These are phyloP conservation scores for Madurella fahalii DNA, from an alignment of 2,329 filamentous ascomycete species.

Conservation along the genomic window DNA sequence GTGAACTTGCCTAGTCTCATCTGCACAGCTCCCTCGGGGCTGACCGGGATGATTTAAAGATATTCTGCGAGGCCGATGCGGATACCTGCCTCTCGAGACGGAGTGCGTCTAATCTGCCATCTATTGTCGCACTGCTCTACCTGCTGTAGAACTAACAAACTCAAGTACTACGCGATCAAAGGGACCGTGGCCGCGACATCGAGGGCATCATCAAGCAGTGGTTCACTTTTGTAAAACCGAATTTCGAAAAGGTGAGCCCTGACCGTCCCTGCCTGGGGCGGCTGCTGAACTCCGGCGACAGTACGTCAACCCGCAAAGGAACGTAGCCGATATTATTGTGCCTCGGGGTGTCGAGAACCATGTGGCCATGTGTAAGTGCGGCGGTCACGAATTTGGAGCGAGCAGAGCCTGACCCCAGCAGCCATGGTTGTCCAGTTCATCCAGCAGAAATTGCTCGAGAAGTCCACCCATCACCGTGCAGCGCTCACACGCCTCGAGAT, in stretches of 20 bases:
- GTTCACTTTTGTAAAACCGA: conserved; percentile 95
- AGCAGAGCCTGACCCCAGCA: conserved; percentile 31
- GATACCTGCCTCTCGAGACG: conserved; percentile 88
- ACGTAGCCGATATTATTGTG: conserved; percentile 91
- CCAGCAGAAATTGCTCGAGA: conserved; percentile 77
- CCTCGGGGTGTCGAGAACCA: conserved; percentile 91
- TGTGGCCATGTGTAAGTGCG: conserved; percentile 74
- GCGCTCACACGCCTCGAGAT: conserved; percentile 73
- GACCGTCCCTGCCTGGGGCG: background rate
- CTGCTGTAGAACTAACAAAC: background rate
- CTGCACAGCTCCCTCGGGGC: background rate
- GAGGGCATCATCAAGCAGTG: conserved; percentile 98
- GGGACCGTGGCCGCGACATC: conserved; percentile 83
- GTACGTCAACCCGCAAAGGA: conserved; percentile 87
- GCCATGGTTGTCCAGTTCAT: conserved; percentile 94
- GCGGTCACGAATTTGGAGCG: background rate
- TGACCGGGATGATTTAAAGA: conserved; percentile 42
- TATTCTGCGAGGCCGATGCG: conserved; percentile 94
- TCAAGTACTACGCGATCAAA: conserved; percentile 78
- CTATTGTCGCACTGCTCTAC: conserved; percentile 6
- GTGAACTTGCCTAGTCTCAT: conserved; percentile 40
- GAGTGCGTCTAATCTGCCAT: conserved; percentile 51
- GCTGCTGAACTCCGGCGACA: conserved; percentile 29
- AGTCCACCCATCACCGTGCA: conserved; percentile 77
- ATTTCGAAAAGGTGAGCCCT: conserved; percentile 68